Conservation (phyloP, 805 yeast genomes). For the Teunomyces funiuensis region DNA sequence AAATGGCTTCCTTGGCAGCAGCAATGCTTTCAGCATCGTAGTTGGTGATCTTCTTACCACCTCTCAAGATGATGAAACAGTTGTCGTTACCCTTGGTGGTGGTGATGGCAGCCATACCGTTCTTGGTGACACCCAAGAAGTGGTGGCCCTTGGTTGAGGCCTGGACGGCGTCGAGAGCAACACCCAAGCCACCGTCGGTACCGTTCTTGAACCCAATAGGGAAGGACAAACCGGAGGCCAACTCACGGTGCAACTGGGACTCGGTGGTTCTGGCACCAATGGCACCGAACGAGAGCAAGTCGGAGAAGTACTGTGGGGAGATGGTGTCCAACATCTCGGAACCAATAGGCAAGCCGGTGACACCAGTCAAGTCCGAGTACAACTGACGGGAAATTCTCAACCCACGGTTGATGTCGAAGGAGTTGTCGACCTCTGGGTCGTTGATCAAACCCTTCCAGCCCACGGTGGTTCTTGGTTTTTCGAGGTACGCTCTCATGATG, state of each 20-base stretch:
- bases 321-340: constrained; percentile 98
- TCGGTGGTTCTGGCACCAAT: constrained; percentile 99
- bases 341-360: constrained; percentile 82
- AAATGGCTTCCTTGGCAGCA: constrained; percentile 67
- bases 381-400: constrained; percentile 81
- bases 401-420: constrained; percentile 95
- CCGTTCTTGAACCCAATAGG: constrained; percentile 99
- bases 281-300: constrained; percentile 90
- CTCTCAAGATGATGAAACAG: constrained; percentile 92
- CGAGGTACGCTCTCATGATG: constrained; percentile 96
- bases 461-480: constrained; percentile 97
- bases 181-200: constrained; percentile 91
- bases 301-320: constrained; percentile 93
- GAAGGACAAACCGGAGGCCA: constrained; percentile 97
- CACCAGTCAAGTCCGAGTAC: constrained; percentile 74
- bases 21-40: constrained; percentile 79
- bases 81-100: constrained; percentile 94
- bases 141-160: constrained; percentile 93
- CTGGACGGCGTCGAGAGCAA: constrained; percentile 90
- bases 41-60: constrained; percentile 93
- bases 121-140: constrained; percentile 96
- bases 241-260: constrained; percentile 95
- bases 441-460: constrained; percentile 99
- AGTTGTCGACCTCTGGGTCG: constrained; percentile 91
- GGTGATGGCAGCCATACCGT: constrained; percentile 94